Evolutionary conservation across 805 yeast species (phyloP), one percentile per base, ranked within the genome.

Genomic region (Aciculoconidium aculeatum): DNA sequence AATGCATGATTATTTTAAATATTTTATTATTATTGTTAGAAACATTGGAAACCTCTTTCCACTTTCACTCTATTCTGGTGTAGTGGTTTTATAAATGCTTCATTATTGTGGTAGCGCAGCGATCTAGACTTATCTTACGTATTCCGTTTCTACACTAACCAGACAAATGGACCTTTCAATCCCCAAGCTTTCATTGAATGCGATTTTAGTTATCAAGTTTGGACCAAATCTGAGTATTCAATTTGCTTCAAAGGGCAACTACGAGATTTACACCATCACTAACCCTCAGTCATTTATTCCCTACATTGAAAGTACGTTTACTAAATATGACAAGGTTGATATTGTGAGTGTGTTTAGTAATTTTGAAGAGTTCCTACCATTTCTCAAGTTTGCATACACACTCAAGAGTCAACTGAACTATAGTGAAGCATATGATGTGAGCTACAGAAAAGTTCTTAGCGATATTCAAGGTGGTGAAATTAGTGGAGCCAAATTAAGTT

Each of bases 231-330:
- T 40, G 42, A 24, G n/a, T n/a, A 7, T 35, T 47, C 9, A 24
- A 37, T 13, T 47, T 25, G 33, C n/a, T 17, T 7, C 14, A 20
- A 15, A 25, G 32, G 4, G 32, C 27, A 1, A 14, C 28, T 5
- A 14, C 13, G 48, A 47, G 6, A 31, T 44, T 11, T 49, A 49
- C 34, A 17, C 34, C 22, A 28, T 46, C 15, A 32, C 41, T 22
- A 43, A 41, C 18, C 35, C 40, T 7, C 15, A 17, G 3, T 27
- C 39, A 6, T 43, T 43, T 23, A 21, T 22, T 10, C 28, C 27
- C 13, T 43, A 40, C 28, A 28, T 45, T 9, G 17, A 21, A 7
- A 17, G 17, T 5, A 17, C 41, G 11, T 12, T 42, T 8, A 11
- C 25, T 5, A 20, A 21, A 24, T 15, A 23, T 1, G 17, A 9